Base-by-base conservation (phyloP, 2,329 filamentous ascomycete species). In the Diatrype stigma region DNA sequence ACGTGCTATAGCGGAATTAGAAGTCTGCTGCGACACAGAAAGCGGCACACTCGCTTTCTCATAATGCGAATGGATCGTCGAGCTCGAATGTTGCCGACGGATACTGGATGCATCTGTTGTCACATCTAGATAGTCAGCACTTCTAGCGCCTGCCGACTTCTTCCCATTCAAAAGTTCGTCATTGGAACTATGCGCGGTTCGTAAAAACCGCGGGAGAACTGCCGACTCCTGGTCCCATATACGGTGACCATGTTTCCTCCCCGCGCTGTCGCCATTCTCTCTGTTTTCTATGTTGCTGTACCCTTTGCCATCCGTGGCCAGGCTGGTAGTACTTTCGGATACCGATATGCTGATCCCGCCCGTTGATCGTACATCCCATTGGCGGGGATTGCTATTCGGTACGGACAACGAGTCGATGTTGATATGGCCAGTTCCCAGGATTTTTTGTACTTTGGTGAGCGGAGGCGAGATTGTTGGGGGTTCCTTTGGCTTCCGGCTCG, bases 21-120 rank as follows among this genome's bases (percentile, higher is more conserved):
- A 81, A 0, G 80, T 82, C 61, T 83, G 80, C 58, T 82, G 80
- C 1, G 79, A 81, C 53, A 81, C 75, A n/a, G 77, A 72, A 5
- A 82, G 70, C 11, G 79, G 78, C 45, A 79, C 71, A 58, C 79
- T 80, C 5, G 75, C 63, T 60, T 78, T 77, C 65, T 83, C 79
- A 63, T 83, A 83, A 64, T 76, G 80, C 1, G 79, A 80, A 30
- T 70, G 70, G 52, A 82, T 74, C n/a, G 79, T 82, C 4, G 79
- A 81, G 35, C 70, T 75, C 2, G 80, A 83, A 44, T 73, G 70
- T 30, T 73, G 75, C 46, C 79, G 75, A 38, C 73, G 70, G 34
- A 79, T 54, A 50, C 69, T 74, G 2, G 73, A 73, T 21, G 70
- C 69, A 45, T 78, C 74, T 7, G 73, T 73, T 44, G 63, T 58